Conservation (phyloP, 192 early-diverging fungal species). For the Linnemannia hyalina region DNA sequence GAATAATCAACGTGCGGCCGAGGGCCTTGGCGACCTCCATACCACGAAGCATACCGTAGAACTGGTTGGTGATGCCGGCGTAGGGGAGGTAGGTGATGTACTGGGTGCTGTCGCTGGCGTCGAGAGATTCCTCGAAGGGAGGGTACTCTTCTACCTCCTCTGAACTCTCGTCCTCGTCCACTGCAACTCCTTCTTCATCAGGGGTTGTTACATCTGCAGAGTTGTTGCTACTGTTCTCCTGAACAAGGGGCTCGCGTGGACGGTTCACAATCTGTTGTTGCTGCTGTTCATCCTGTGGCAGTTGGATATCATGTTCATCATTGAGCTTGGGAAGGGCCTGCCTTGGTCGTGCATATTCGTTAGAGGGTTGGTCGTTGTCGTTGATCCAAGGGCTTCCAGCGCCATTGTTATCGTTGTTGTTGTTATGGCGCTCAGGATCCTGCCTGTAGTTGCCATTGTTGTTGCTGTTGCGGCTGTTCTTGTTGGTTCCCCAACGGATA, state of each 20-base stretch:
- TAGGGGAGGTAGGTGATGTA: constrained; percentile 50
- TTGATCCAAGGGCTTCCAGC: constrained; percentile 35
- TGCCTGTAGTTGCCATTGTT: background rate
- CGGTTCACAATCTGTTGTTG: background rate
- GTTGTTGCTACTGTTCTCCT: constrained; percentile 2
- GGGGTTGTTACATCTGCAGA: constrained; percentile 12
- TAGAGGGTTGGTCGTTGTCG: background rate
- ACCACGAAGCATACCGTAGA: constrained; percentile 54
- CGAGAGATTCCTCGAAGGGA: constrained; percentile 43
- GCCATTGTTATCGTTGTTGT: constrained; percentile 5
- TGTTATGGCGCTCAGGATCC: background rate
- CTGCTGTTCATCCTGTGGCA: background rate
- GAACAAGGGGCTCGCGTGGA: background rate
- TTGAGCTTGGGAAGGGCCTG: background rate
- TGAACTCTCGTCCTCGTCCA: background rate
- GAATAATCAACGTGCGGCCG: constrained; percentile 47
- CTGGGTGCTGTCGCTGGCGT: constrained; percentile 14
- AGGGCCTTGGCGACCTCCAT: constrained; percentile 48
- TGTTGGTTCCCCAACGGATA: constrained; percentile 37
- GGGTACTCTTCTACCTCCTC: constrained; percentile 9
- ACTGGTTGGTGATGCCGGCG: constrained; percentile 56
- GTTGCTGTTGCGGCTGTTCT: constrained; percentile 18
- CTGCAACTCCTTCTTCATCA: constrained; percentile 17
- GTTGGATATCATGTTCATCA: constrained; percentile 4
- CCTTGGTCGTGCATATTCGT: constrained; percentile 4